phyloP scores from a whole-genome alignment of 768 basidiomycete genomes.

The Rhizopogon salebrosus region DNA sequence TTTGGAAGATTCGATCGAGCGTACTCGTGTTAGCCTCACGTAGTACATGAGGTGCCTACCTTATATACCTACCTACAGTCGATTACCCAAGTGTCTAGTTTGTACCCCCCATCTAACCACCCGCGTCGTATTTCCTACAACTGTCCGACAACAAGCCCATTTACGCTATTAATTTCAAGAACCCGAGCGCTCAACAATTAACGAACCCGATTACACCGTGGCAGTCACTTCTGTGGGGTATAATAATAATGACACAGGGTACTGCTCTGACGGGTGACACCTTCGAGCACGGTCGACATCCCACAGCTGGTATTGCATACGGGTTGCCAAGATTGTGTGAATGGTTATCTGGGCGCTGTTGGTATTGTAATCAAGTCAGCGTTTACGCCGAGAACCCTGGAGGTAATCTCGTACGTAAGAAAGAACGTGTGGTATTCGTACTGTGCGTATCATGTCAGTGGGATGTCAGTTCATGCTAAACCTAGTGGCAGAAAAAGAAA shows the following conservation, averaged over 20 bases:
- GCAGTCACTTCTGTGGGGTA: too few species aligned
- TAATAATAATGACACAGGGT: neutral
- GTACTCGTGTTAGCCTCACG: too few species aligned
- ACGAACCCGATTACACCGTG: too few species aligned
- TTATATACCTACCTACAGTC: too few species aligned
- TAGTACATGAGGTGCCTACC: too few species aligned
- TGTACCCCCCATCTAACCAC: too few species aligned
- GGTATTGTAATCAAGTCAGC: neutral
- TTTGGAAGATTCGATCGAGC: too few species aligned
- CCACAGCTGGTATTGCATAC: neutral
- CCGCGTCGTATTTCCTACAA: too few species aligned
- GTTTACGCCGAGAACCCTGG: neutral
- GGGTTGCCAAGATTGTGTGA: neutral
- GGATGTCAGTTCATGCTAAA: neutral
- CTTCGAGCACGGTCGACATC: neutral
- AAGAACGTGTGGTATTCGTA: neutral
- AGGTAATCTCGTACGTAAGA: neutral
- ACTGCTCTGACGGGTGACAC: neutral
- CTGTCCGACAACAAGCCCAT: too few species aligned
- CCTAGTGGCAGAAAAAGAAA: neutral
- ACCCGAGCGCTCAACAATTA: too few species aligned
- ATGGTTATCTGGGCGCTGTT: neutral
- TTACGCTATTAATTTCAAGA: too few species aligned
- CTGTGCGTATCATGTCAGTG: neutral
- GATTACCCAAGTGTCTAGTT: too few species aligned